Base-by-base conservation (phyloP, 2,329 filamentous ascomycete genomes). In the Rosellinia necatrix region DNA sequence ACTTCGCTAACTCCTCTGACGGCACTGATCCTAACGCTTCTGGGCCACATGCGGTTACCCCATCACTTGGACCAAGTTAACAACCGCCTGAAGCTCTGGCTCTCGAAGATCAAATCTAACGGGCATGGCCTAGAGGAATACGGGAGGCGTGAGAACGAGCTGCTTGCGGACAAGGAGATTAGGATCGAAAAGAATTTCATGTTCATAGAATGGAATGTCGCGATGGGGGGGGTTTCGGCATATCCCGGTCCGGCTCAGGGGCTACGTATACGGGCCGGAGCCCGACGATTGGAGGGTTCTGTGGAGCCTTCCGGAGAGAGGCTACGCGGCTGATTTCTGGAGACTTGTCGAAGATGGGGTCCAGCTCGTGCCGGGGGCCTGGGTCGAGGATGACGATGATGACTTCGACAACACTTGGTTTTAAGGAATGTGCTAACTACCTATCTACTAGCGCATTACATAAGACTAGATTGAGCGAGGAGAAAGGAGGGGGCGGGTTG, bases 321-420 rank as follows among this genome's bases (percentile, higher is more conserved):
- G 38, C 15, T 63, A 56, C 8, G 56, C 55, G 1, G 61, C 63
- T 6, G 56, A 65, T 10, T 66, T 66, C 51, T 66, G 63, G 64
- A 41, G 41, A 13, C 32, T 65, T 25, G 41, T 65, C 35, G 59
- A 64, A 46, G 35, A 62, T n/a, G 56, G 52, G 2, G 54, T 53
- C 4, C 27, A 53, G 8, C 15, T 22, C 6, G 35, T 66, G 6
- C 64, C 64, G 0, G 63, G 64, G 3, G 48, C 53, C 10, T 64
- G 59, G 64, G 55, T 62, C 8, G 59, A 65, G 6, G 58, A 53
- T 32, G 25, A 17, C 10, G 46, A 55, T 30, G 50, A 55, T n/a
- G 53, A 57, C 7, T 29, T 37, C n/a, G 37, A 25, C 17, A n/a
- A n/a, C n/a, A n/a, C n/a, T n/a, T n/a, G n/a, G n/a, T n/a, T n/a